Percentiles rank a stretch among this genome's conserved stretches.
phyloP scores from a whole-genome alignment of 129 eudicot species.

The Centella asiatica region DNA sequence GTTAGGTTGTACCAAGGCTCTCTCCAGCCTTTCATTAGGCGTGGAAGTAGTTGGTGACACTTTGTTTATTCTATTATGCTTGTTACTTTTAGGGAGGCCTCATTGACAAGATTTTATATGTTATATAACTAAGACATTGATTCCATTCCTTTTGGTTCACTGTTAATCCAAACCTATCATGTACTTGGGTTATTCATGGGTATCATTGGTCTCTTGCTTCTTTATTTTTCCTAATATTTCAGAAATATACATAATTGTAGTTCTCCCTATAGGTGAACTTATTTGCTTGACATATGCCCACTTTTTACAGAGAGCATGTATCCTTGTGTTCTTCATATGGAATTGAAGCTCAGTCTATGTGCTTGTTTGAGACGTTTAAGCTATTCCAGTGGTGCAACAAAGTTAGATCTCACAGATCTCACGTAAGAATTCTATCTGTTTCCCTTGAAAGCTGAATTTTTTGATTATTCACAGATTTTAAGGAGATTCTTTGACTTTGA shows the following conservation, averaged over 20 bases:
- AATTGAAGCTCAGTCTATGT: conserved; percentile 16
- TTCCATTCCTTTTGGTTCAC: neutral
- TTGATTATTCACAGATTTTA: too few relatives aligned
- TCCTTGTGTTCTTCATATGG: conserved; percentile 16
- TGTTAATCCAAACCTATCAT: neutral
- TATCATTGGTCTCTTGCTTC: neutral
- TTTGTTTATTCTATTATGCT: too few relatives aligned
- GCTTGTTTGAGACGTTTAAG: conserved; percentile 33
- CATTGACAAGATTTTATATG: too few relatives aligned
- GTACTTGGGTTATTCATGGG: neutral
- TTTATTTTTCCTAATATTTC: neutral
- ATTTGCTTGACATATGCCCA: conserved; percentile 4
- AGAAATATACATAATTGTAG: neutral
- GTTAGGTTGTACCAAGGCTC: neutral
- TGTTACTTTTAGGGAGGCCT: too few relatives aligned
- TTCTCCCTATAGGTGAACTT: neutral
- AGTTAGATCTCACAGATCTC: conserved; percentile 82
- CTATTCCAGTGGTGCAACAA: conserved; percentile 35
- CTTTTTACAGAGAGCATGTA: conserved; percentile 24
- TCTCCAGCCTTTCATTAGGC: neutral
- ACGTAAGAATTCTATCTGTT: conserved; percentile 50
- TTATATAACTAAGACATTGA: neutral
- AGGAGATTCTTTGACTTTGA: too few relatives aligned
- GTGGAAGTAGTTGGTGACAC: neutral
- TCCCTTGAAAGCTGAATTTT: neutral